Evolutionary conservation across 2,329 filamentous ascomycete genomes (phyloP).

Genomic region (Exophiala sideris): DNA sequence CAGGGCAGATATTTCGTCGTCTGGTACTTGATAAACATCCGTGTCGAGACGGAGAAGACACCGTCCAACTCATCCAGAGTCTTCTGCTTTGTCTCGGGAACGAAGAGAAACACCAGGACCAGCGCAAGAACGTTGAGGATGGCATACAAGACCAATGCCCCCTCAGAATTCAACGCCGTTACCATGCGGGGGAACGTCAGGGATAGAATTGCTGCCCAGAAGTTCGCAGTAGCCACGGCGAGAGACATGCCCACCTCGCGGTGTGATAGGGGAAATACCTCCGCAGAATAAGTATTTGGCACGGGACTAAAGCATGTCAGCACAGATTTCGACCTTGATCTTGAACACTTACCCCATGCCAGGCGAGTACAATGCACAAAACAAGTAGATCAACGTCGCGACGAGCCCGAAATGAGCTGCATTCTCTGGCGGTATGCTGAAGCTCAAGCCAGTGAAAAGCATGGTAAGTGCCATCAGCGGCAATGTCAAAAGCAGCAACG

Average conservation of each 20-base stretch:
- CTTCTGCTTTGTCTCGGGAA: constrained; percentile 50
- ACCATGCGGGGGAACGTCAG: constrained; percentile 40
- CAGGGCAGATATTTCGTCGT: constrained; percentile 53
- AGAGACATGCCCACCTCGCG: constrained; percentile 46
- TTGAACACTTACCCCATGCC: constrained; percentile 51
- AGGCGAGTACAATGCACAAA: constrained; percentile 35
- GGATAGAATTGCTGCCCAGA: constrained; percentile 40
- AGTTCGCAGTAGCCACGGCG: constrained; percentile 40
- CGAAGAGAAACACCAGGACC: constrained; percentile 56
- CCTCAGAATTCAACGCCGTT: constrained; percentile 34
- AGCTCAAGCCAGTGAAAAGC: constrained; percentile 41
- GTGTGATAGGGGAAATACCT: constrained; percentile 55
- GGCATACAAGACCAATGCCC: constrained; percentile 41
- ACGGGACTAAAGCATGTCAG: constrained; percentile 30
- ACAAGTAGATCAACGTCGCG: constrained; percentile 28
- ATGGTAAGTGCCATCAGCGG: constrained; percentile 52
- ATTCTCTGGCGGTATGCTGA: constrained; percentile 35
- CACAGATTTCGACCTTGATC: background rate
- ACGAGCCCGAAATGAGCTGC: constrained; percentile 28
- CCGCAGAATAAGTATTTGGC: constrained; percentile 53
- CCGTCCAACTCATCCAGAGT: constrained; percentile 54
- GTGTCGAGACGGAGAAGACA: constrained; percentile 43
- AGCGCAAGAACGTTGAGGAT: constrained; percentile 56
- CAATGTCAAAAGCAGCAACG: constrained; percentile 55
- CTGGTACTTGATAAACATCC: constrained; percentile 54